Base-by-base conservation (phyloP, 1,139 yeast genomes). In the Protomyces inouyei region DNA sequence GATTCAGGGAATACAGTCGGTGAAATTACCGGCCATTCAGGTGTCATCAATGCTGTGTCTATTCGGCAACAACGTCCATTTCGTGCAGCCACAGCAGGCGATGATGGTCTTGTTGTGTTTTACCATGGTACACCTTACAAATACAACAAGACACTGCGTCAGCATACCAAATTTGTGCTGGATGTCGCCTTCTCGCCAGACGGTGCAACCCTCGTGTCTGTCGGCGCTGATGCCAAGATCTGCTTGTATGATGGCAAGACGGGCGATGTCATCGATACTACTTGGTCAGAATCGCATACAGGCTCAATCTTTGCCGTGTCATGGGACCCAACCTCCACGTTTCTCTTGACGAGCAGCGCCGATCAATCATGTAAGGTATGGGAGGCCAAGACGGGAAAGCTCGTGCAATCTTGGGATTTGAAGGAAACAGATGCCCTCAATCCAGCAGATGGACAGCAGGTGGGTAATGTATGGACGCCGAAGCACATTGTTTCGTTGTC, bases 1-100 rank as follows among this genome's bases (percentile, higher is more conserved):
- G 99, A 93, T 73, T 82, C 96, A 0, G 98, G 98, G 65, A 93
- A 93, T 75, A 84, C 97, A 10, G 86, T 93, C 55, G 99, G 98
- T 64, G 98, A 93, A 55, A 87, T 95, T 70, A 86, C 91, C 65
- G 99, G 98, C 37, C 98, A 93, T 74, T 83, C 95, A n/a, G 85
- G 88, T 51, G 83, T 84, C 52, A 84, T 92, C 73, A 90, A 88
- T 72, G 89, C 95, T 0, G 96, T 90, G 12, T 85, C 88, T 64
- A 86, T 93, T 69, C 87, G 87, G 72, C 89, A 92, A n/a, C 85
- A 83, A 66, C 82, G 98, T 74, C 98, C 98, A 2, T 90, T 88
- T 78, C 80, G 97, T 67, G 97, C 97, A 0, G 96, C 90, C 16
- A 91, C 98, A 2, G 97, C 87, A 3, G 84, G 95, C 63, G 96